Percentiles rank a stretch among this genome's conserved stretches.
These are phyloP conservation scores for Fomitopsis pulvina DNA, from an alignment of 768 basidiomycete species.

Conservation along the genomic window DNA sequence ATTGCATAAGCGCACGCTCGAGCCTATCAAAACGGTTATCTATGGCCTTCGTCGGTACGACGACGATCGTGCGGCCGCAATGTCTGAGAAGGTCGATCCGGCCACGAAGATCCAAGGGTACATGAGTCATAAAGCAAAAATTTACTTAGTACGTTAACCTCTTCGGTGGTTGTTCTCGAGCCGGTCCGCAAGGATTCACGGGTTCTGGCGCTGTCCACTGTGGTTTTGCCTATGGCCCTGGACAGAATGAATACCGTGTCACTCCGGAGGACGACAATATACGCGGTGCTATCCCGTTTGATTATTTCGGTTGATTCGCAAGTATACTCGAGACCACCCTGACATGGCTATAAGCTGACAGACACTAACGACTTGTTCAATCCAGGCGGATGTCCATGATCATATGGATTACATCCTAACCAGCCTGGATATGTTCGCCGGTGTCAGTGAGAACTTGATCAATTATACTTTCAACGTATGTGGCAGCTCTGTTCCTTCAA, in stretches of 20 bases:
- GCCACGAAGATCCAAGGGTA: slow-evolving; percentile 43
- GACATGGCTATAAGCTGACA: background rate
- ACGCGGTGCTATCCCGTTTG: too few species aligned
- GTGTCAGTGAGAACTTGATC: slow-evolving; percentile 66
- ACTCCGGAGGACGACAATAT: too few species aligned
- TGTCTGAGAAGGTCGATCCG: slow-evolving; percentile 31
- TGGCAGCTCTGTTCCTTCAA: slow-evolving; percentile 5
- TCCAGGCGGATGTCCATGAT: slow-evolving; percentile 65
- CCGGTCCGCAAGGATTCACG: too few species aligned
- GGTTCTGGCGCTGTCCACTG: too few species aligned
- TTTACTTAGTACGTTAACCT: slow-evolving; percentile 48
- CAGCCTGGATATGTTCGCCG: slow-evolving; percentile 68
- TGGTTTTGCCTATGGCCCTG: too few species aligned
- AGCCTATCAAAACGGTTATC: slow-evolving; percentile 63
- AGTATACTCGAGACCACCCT: background rate
- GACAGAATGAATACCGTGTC: too few species aligned
- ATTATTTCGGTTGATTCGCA: too few species aligned
- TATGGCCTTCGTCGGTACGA: slow-evolving; percentile 68
- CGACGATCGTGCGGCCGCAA: slow-evolving; percentile 55
- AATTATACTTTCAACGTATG: slow-evolving; percentile 69
- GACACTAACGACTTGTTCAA: background rate
- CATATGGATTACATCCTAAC: slow-evolving; percentile 69
- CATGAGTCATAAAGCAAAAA: slow-evolving; percentile 64
- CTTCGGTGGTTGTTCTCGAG: too few species aligned
- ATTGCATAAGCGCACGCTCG: slow-evolving; percentile 66